Conservation (phyloP, 345 rosid species). For the Moricandia arvensis region DNA sequence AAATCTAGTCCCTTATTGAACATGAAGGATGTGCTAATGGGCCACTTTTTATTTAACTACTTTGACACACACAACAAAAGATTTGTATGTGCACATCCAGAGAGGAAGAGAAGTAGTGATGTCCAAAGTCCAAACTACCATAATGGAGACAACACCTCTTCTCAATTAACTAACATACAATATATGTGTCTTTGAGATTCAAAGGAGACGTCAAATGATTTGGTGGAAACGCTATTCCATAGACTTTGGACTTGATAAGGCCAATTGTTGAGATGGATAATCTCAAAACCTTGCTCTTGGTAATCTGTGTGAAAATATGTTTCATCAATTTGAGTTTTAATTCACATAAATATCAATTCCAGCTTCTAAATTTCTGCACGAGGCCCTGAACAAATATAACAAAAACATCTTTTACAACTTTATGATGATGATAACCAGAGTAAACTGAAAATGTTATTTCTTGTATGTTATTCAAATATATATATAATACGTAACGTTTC, state of each 20-base stretch:
- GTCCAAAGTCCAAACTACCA: neutral
- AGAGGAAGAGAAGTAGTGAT: neutral
- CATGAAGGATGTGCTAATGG: neutral
- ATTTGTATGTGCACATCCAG: neutral
- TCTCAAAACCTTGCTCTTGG: no score
- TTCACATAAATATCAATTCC: slow-evolving; percentile 1
- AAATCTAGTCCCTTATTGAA: neutral
- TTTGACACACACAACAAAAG: neutral
- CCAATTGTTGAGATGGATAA: no score
- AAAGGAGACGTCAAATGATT: neutral
- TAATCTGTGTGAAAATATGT: no score
- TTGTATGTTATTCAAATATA: neutral
- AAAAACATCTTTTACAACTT: slow-evolving; percentile 11
- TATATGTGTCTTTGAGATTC: neutral
- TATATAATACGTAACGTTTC: neutral
- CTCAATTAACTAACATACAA: neutral
- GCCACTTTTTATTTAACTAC: neutral
- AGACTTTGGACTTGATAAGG: neutral
- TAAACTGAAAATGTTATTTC: neutral
- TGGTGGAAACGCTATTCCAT: neutral
- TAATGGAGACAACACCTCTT: neutral
- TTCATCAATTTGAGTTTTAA: neutral
- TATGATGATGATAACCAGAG: slow-evolving; percentile 4
- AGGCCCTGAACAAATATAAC: neutral
- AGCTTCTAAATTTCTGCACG: neutral